These are phyloP conservation scores for Oryza glaberrima DNA, from an alignment of 176 grass and related monocot genomes.

Conservation along the genomic window DNA sequence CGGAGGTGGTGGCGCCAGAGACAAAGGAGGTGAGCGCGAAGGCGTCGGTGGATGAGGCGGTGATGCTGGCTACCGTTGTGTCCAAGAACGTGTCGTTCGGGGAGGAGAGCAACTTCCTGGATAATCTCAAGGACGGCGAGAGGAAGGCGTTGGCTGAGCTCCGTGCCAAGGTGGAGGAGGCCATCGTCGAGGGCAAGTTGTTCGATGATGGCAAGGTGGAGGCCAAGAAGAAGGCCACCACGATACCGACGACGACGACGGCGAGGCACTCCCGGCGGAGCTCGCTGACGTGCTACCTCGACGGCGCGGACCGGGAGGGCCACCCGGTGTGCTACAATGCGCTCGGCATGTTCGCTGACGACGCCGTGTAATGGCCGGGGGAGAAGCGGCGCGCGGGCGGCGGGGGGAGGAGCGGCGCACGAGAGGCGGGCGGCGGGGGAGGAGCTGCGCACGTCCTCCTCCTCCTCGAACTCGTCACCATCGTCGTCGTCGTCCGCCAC, in stretches of 20 bases:
- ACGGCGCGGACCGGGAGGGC: conserved; percentile 78
- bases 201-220: conserved; percentile 36
- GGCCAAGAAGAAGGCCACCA: not conserved
- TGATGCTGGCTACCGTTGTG: conserved; percentile 19
- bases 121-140: conserved; percentile 80
- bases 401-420: too few species aligned
- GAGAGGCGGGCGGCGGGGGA: too few species aligned
- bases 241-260: not conserved
- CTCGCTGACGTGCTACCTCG: conserved; percentile 63
- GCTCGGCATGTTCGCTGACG: conserved; percentile 64
- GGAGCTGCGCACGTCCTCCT: too few species aligned
- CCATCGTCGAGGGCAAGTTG: conserved; percentile 58
- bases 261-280: conserved; percentile 32
- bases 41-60: conserved; percentile 23
- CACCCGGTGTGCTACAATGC: conserved; percentile 96
- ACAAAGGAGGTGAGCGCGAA: conserved; percentile 38
- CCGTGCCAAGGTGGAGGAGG: conserved; percentile 74
- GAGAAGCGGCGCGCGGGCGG: too few species aligned
- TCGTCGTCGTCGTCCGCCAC: too few species aligned
- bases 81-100: conserved; percentile 65
- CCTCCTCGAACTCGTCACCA: too few species aligned
- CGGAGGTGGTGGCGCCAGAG: not conserved
- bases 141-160: conserved; percentile 78
- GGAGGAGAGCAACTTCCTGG: conserved; percentile 93
- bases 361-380: conserved; percentile 40